Percentiles rank a stretch among this genome's conserved stretches.
Evolutionary conservation across 148 eudicot genomes (phyloP).

Genomic region (Camellia lanceoleosa): DNA sequence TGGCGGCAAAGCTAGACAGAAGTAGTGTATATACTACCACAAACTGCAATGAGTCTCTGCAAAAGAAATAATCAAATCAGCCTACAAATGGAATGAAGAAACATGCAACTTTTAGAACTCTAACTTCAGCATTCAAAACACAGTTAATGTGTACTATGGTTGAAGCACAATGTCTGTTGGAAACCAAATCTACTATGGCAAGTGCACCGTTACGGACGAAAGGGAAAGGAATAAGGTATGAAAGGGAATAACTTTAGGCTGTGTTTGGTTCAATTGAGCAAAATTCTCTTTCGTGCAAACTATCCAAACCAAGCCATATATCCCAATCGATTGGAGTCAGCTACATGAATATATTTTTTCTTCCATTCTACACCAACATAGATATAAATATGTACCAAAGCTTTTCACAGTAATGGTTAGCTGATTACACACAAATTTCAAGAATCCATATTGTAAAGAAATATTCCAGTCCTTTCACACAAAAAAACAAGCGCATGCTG

Average conservation of each 20-base stretch:
- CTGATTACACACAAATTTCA: background rate
- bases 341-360: too few species aligned
- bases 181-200: background rate
- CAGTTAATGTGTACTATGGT: too few species aligned
- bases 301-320: too few species aligned
- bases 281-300: too few species aligned
- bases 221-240: background rate
- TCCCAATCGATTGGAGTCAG: too few species aligned
- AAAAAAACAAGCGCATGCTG: background rate
- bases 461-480: background rate
- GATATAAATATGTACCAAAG: background rate
- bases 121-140: too few species aligned
- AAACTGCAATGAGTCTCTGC: constrained; percentile 8
- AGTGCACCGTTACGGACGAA: background rate
- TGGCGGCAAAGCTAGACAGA: background rate
- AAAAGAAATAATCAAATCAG: constrained; percentile 1
- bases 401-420: too few species aligned
- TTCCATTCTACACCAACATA: background rate
- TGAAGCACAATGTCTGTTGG: background rate
- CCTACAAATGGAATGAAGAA: background rate
- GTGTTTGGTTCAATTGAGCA: background rate
- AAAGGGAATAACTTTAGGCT: background rate
- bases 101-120: background rate
- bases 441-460: background rate
- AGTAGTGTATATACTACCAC: background rate